Percentiles rank a stretch among this genome's conserved stretches.
Conservation (phyloP, 768 basidiomycete species). For the Lactifluus rugatus region DNA sequence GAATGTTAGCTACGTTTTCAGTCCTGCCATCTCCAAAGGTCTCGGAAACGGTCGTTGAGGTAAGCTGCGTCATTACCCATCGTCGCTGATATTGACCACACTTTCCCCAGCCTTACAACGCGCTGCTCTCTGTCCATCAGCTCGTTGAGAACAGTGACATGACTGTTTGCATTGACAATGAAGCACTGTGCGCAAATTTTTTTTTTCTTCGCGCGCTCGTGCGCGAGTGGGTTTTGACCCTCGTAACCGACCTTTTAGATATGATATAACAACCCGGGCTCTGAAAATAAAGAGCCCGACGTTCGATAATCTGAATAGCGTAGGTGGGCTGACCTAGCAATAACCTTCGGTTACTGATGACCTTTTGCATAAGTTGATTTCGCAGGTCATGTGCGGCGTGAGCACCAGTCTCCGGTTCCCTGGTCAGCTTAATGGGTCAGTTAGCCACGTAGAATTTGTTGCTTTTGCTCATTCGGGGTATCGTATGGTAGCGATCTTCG, state of each 20-base stretch:
- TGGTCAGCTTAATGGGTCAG: constrained; percentile 84
- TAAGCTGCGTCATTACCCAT: constrained; percentile 18
- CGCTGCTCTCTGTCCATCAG: constrained; percentile 76
- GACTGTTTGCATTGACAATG: constrained; percentile 79
- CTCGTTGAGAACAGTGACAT: constrained; percentile 83
- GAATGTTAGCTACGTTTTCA: constrained; percentile 44
- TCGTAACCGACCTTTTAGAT: constrained; percentile 33
- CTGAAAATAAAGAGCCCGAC: constrained; percentile 54
- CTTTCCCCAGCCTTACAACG: constrained; percentile 59
- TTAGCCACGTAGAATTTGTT: neutral
- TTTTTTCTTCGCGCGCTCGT: neutral
- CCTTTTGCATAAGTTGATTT: constrained; percentile 44
- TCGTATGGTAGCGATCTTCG: constrained; percentile 58
- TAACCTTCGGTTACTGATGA: neutral
- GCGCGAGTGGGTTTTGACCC: neutral
- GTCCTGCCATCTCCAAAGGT: constrained; percentile 45
- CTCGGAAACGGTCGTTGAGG: constrained; percentile 48
- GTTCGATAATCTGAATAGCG: constrained; percentile 62
- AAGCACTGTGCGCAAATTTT: constrained; percentile 56
- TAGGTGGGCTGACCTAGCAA: constrained; percentile 25
- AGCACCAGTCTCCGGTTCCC: constrained; percentile 89
- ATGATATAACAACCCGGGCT: constrained; percentile 58
- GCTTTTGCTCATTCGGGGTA: neutral
- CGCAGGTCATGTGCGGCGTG: constrained; percentile 90
- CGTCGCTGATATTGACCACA: neutral